These are phyloP conservation scores for Chaetomium globosum DNA, from an alignment of 2,329 filamentous ascomycete species.

Conservation along the genomic window DNA sequence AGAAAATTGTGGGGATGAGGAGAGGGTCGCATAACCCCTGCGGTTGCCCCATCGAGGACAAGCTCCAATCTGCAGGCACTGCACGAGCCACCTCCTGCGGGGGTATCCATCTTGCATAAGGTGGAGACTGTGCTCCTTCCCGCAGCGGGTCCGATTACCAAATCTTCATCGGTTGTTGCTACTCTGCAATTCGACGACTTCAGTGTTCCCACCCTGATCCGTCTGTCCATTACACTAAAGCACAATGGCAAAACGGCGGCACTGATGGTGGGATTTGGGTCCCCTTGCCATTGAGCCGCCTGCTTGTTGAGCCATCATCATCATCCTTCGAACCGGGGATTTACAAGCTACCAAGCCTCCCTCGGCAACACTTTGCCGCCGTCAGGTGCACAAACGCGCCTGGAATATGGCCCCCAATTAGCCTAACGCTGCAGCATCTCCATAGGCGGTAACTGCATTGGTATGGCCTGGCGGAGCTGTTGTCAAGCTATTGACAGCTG, in stretches of 20 bases:
- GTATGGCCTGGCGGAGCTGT: neutral
- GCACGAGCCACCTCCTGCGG: neutral
- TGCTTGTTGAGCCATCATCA: slow-evolving; percentile 9
- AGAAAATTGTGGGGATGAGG: neutral
- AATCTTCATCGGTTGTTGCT: neutral
- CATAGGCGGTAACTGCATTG: neutral
- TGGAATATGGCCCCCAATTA: slow-evolving; percentile 2
- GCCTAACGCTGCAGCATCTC: neutral
- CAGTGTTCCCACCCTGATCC: neutral
- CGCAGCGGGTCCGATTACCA: slow-evolving; percentile 3
- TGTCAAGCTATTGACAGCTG: neutral
- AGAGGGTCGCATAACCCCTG: neutral
- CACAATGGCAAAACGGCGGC: neutral
- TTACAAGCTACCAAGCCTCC: slow-evolving; percentile 4
- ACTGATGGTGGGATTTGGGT: neutral
- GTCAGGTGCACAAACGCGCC: neutral
- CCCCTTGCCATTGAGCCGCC: neutral
- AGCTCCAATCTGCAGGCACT: slow-evolving; percentile 1
- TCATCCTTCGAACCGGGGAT: neutral
- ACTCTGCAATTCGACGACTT: neutral
- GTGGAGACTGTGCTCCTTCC: slow-evolving; percentile 8
- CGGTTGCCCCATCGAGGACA: neutral
- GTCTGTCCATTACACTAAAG: neutral
- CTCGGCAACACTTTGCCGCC: slow-evolving; percentile 13
- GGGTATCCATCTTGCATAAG: neutral